Base-by-base conservation (phyloP, 768 basidiomycete genomes). In the Kondoa subrosea region DNA sequence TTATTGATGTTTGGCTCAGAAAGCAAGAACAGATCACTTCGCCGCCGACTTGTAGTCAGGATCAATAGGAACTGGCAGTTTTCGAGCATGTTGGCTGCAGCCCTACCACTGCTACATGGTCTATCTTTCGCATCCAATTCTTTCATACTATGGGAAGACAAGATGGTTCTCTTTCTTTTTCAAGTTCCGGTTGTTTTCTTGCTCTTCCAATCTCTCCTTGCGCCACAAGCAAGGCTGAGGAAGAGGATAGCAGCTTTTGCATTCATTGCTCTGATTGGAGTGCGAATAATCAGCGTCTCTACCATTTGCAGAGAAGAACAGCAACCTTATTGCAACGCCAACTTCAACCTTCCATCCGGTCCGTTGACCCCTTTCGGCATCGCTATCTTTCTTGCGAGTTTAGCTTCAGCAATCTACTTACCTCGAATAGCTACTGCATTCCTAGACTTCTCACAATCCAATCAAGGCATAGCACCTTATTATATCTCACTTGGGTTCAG, bases 101-200 rank as follows among this genome's bases (percentile, higher is more conserved):
- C 72, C 56, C 14, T 87, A 50, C 77, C 84, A 34, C 81, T 87
- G 66, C 67, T 76, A 1, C 91, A 97, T 73, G 77, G 85, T 1
- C 66, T 87, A 2, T 80, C 86, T 4, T 93, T 93, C 77, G 82
- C 86, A 17, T 93, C 91, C 29, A 97, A 97, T 79, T 95, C 91
- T 0, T 93, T 89, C 80, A 89, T 88, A n/a, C 83, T 97, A 76
- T 96, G 91, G 91, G 95, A 99, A 81, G 92, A 96, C 76, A 82
- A 83, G 33, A 80, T 89, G 66, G 80, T 87, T 14, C 83, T 85
- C 4, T 92, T 85, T 81, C 81, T 97, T 66, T 78, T 85, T 69
- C 75, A 85, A 57, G 75, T 79, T 8, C 71, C 77, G 56, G 72
- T 83, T 82, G 40, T 87, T 83, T 33, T 90, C 40, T 77, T 84